These are phyloP conservation scores for Mercurialis annua DNA, from an alignment of 345 rosid species.

Conservation along the genomic window DNA sequence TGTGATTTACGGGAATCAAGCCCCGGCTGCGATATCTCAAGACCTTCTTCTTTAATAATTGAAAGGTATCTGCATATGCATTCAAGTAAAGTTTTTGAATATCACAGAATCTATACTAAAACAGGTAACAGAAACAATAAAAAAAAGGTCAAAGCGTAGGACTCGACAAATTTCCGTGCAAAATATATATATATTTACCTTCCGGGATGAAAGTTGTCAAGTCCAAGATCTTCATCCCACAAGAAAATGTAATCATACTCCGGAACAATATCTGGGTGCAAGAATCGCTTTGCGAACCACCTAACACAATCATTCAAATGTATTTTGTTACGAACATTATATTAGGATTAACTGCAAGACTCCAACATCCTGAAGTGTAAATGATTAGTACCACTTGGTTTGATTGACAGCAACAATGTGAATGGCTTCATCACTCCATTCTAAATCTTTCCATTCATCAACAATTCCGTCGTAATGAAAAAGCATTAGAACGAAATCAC, in stretches of 20 bases:
- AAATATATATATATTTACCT: slow-evolving; percentile 35
- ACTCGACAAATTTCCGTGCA: no score
- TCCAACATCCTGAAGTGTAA: background rate
- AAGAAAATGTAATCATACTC: slow-evolving; percentile 51
- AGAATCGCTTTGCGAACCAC: slow-evolving; percentile 92
- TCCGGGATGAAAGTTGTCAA: slow-evolving; percentile 41
- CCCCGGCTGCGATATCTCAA: slow-evolving; percentile 88
- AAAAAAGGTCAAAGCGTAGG: background rate
- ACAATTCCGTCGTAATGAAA: slow-evolving; percentile 77
- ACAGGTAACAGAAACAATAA: background rate
- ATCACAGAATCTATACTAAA: background rate
- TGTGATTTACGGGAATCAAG: slow-evolving; percentile 54
- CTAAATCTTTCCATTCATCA: slow-evolving; percentile 64
- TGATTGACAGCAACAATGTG: slow-evolving; percentile 68
- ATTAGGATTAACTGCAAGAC: no score
- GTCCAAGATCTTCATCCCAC: slow-evolving; percentile 70
- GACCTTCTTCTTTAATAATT: slow-evolving; percentile 61
- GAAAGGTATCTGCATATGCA: slow-evolving; percentile 53
- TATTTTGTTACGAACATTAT: background rate
- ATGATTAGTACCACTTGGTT: slow-evolving; percentile 62
- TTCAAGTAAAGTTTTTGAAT: background rate
- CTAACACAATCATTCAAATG: slow-evolving; percentile 25
- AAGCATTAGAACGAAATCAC: slow-evolving; percentile 61
- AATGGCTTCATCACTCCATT: slow-evolving; percentile 61
- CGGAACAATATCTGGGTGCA: slow-evolving; percentile 56